phyloP scores from a whole-genome alignment of 2,329 filamentous ascomycete genomes.

The Botrytis medusae region DNA sequence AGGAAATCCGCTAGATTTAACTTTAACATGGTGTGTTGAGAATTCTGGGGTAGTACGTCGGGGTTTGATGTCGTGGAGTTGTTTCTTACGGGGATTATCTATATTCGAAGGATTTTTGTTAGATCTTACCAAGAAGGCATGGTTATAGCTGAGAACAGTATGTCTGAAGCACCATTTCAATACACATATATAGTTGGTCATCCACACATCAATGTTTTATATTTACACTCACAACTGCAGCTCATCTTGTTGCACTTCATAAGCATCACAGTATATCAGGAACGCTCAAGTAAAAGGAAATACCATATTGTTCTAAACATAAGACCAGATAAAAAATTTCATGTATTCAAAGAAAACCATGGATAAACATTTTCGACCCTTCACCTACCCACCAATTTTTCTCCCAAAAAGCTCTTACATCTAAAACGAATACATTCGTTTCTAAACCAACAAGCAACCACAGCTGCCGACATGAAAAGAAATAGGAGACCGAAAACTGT shows the following conservation, averaged over 20 bases:
- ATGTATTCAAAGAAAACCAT: conserved; percentile 8
- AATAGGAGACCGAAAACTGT: background rate
- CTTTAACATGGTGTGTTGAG: too few relatives aligned
- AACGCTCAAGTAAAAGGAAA: background rate
- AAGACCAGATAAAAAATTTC: background rate
- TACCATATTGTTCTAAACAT: background rate
- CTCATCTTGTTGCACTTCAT: background rate
- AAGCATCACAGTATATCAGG: background rate
- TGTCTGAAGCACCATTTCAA: background rate
- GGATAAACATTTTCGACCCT: background rate
- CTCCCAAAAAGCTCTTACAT: background rate
- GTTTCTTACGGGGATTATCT: background rate
- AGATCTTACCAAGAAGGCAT: too few relatives aligned
- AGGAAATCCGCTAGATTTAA: background rate
- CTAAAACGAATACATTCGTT: background rate
- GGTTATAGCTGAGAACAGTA: too few relatives aligned
- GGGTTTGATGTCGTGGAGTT: background rate
- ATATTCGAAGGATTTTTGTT: background rate
- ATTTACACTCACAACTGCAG: background rate
- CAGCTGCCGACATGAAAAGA: background rate
- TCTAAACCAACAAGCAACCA: background rate
- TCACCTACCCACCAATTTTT: background rate
- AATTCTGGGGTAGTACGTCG: background rate
- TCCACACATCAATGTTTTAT: background rate
- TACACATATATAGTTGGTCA: background rate